Evolutionary conservation across 441 rosid species (phyloP).

Genomic region (Raphanus hybrid): DNA sequence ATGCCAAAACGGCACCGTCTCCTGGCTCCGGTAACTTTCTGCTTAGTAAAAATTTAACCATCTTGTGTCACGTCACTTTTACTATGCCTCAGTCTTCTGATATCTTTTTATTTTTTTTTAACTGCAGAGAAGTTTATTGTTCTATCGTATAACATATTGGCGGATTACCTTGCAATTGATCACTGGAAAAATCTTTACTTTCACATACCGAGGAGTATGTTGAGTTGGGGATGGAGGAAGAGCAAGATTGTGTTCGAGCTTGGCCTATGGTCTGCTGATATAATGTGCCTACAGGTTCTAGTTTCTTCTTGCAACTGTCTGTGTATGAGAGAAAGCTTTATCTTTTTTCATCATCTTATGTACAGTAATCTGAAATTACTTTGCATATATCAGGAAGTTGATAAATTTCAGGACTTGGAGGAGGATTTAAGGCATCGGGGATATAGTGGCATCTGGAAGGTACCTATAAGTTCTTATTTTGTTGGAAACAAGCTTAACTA

Average conservation of each 20-base stretch:
- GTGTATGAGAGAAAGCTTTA: slow-evolving; percentile 5
- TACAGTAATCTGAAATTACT: neutral
- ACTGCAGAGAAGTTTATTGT: slow-evolving; percentile 73
- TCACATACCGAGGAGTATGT: slow-evolving; percentile 74
- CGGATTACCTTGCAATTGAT: slow-evolving; percentile 83
- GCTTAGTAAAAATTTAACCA: neutral
- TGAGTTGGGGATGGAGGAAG: slow-evolving; percentile 90
- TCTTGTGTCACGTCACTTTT: slow-evolving; percentile 12
- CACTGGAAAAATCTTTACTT: slow-evolving; percentile 81
- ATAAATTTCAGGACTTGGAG: slow-evolving; percentile 80
- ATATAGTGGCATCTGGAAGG: slow-evolving; percentile 90
- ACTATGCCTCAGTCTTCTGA: neutral
- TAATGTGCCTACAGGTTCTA: slow-evolving; percentile 92
- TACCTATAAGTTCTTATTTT: slow-evolving; percentile 26
- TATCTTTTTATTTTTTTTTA: neutral
- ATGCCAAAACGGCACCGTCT: slow-evolving; percentile 57
- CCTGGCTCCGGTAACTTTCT: slow-evolving; percentile 57
- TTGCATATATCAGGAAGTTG: slow-evolving; percentile 74
- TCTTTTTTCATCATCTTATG: neutral
- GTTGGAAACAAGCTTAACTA: neutral
- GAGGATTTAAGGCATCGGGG: slow-evolving; percentile 70
- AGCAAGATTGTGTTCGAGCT: slow-evolving; percentile 79
- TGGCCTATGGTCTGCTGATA: slow-evolving; percentile 92
- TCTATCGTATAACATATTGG: slow-evolving; percentile 88
- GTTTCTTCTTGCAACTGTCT: slow-evolving; percentile 14